phyloP scores from a whole-genome alignment of 2,329 filamentous ascomycete genomes.

The Graphilbum sp. region DNA sequence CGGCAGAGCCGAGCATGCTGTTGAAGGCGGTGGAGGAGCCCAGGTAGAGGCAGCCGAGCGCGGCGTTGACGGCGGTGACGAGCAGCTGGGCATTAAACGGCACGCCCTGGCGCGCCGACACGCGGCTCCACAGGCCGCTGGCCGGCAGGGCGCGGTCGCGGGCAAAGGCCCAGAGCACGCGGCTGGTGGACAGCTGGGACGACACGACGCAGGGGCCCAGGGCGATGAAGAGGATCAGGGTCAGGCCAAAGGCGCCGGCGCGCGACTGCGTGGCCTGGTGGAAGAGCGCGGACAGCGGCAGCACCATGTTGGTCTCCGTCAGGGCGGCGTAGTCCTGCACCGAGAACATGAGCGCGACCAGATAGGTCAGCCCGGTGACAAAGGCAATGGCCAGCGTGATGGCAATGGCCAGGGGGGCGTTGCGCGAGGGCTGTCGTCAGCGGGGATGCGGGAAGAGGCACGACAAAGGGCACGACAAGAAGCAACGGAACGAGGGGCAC shows the following conservation, averaged over 20 bases:
- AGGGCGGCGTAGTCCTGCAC: conserved; percentile 44
- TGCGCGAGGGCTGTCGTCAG: conserved; percentile 31
- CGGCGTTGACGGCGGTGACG: conserved; percentile 46
- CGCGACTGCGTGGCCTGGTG: conserved; percentile 42
- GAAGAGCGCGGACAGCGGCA: conserved; percentile 50
- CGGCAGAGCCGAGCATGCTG: conserved; percentile 53
- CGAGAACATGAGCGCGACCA: conserved; percentile 54
- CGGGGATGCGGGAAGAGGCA: too few species aligned
- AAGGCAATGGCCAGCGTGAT: conserved; percentile 50
- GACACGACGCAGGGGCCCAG: conserved; percentile 51
- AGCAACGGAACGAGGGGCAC: too few species aligned
- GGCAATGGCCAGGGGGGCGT: conserved; percentile 57
- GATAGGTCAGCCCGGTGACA: conserved; percentile 47
- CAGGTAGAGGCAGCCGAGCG: conserved; percentile 53
- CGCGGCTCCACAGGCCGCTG: conserved; percentile 40
- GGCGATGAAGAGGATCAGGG: conserved; percentile 48
- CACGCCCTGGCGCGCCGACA: conserved; percentile 46
- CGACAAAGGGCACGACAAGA: too few species aligned
- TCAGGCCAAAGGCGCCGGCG: conserved; percentile 44
- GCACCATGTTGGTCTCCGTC: conserved; percentile 33
- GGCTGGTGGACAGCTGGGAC: conserved; percentile 52
- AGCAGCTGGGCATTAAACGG: conserved; percentile 60
- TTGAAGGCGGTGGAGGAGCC: conserved; percentile 55
- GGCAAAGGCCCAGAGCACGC: conserved; percentile 53
- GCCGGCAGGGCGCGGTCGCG: conserved; percentile 55